Evolutionary conservation across 495 filamentous ascomycete species (phyloP).

Genomic region (Pseudevernia furfuracea): DNA sequence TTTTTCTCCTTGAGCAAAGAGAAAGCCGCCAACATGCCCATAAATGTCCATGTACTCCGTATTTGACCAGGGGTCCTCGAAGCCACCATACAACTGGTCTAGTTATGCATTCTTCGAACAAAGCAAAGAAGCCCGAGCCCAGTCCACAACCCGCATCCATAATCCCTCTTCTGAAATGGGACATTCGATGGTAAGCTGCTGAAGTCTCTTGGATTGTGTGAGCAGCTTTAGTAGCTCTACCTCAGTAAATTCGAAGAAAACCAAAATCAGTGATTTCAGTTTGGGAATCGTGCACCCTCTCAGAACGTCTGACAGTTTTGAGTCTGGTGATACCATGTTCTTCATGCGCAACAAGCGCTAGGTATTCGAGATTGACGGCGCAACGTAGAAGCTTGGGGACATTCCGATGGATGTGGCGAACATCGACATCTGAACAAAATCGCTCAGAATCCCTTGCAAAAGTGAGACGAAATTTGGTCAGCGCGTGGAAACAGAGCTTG

Average conservation of each 20-base stretch:
- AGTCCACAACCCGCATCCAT: not conserved
- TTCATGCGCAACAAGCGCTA: too few relatives aligned
- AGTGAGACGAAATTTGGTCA: not conserved
- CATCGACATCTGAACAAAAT: not conserved
- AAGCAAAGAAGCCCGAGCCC: not conserved
- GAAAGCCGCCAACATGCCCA: not conserved
- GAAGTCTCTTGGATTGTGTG: not conserved
- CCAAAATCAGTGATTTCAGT: not conserved
- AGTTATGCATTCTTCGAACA: not conserved
- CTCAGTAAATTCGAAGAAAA: not conserved
- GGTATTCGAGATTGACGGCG: not conserved
- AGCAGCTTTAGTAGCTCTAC: not conserved
- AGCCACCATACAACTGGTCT: not conserved
- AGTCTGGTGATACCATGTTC: too few relatives aligned
- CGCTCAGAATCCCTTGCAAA: not conserved
- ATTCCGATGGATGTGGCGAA: not conserved
- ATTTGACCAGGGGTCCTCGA: not conserved
- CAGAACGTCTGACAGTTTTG: too few relatives aligned
- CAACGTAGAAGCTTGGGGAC: not conserved
- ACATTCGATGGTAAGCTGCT: not conserved
- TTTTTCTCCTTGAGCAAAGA: not conserved
- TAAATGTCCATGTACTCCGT: not conserved
- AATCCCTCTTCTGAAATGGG: not conserved
- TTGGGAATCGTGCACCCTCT: not conserved
- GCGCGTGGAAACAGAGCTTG: not conserved